Percentiles rank a stretch among this genome's conserved stretches.
Evolutionary conservation across 768 basidiomycete genomes (phyloP).

Genomic region (Auricularia auricula-judae): DNA sequence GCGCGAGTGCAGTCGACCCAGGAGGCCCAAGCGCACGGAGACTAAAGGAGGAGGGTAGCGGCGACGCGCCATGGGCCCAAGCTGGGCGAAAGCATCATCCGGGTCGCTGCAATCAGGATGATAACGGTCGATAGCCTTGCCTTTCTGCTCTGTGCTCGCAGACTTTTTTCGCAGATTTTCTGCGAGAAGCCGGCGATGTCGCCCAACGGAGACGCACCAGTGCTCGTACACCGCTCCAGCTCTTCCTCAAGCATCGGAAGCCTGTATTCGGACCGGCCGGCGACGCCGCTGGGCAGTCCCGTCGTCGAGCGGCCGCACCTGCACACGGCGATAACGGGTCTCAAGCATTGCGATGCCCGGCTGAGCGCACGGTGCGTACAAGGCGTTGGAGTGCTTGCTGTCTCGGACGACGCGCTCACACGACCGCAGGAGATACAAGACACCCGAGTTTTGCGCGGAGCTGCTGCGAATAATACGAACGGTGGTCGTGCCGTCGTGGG

Average conservation of each 20-base stretch:
- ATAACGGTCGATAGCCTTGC: background rate
- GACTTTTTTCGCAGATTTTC: background rate
- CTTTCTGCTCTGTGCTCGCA: background rate
- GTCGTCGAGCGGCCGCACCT: background rate
- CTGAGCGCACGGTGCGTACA: background rate
- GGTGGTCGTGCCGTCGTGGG: slow-evolving; percentile 53
- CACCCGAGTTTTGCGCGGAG: slow-evolving; percentile 39
- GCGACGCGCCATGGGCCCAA: too few relatives aligned
- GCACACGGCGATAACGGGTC: background rate
- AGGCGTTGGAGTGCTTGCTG: background rate
- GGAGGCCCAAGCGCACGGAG: too few relatives aligned
- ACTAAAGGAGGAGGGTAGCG: too few relatives aligned
- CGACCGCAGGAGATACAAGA: slow-evolving; percentile 52
- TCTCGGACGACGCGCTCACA: background rate
- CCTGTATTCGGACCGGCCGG: background rate
- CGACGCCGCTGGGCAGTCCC: background rate
- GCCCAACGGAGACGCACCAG: background rate
- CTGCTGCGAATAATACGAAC: slow-evolving; percentile 45
- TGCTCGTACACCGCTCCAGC: background rate
- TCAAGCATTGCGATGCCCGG: background rate
- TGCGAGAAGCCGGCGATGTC: background rate
- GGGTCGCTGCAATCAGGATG: background rate
- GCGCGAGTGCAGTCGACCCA: too few relatives aligned
- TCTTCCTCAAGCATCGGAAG: background rate
- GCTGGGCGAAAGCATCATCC: too few relatives aligned